Conservation (phyloP, 768 basidiomycete species). For the Suillus fuscotomentosus region DNA sequence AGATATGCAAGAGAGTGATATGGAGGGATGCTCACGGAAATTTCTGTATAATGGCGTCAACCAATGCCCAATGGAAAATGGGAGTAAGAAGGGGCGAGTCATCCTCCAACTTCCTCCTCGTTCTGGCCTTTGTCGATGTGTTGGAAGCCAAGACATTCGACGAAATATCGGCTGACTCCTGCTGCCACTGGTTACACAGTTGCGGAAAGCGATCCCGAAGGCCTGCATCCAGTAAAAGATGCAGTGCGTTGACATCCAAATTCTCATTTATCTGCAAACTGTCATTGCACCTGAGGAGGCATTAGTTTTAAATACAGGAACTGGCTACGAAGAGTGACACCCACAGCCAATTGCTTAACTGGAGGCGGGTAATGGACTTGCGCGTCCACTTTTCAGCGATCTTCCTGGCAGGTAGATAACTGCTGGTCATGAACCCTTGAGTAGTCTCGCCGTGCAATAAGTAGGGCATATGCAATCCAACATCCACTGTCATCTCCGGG, state of each 20-base stretch:
- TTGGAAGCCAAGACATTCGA: not conserved
- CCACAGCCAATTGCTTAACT: slow-evolving; percentile 21
- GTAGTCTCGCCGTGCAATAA: slow-evolving; percentile 39
- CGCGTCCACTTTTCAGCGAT: not conserved
- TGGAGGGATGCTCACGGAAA: slow-evolving; percentile 14
- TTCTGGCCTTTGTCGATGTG: not conserved
- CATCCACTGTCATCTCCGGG: slow-evolving; percentile 9
- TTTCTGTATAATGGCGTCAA: slow-evolving; percentile 24
- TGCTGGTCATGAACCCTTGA: slow-evolving; percentile 39
- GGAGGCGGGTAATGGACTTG: slow-evolving; percentile 2
- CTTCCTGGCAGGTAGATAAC: slow-evolving; percentile 17
- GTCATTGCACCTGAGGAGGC: slow-evolving; percentile 18
- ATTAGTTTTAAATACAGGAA: not conserved
- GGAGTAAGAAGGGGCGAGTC: slow-evolving; percentile 8
- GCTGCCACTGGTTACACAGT: slow-evolving; percentile 23
- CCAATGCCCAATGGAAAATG: slow-evolving; percentile 15
- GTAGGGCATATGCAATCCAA: slow-evolving; percentile 17
- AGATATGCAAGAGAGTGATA: not conserved
- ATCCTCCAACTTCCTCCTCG: not conserved
- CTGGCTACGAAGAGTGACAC: not conserved
- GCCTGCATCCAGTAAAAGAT: slow-evolving; percentile 27
- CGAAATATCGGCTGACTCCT: slow-evolving; percentile 8
- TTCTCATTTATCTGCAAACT: slow-evolving; percentile 21
- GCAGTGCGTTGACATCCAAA: slow-evolving; percentile 24
- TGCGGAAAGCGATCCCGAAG: slow-evolving; percentile 25